Percentiles rank a stretch among this genome's conserved stretches.
phyloP scores from a whole-genome alignment of 441 rosid species.

The Populus hybrid region DNA sequence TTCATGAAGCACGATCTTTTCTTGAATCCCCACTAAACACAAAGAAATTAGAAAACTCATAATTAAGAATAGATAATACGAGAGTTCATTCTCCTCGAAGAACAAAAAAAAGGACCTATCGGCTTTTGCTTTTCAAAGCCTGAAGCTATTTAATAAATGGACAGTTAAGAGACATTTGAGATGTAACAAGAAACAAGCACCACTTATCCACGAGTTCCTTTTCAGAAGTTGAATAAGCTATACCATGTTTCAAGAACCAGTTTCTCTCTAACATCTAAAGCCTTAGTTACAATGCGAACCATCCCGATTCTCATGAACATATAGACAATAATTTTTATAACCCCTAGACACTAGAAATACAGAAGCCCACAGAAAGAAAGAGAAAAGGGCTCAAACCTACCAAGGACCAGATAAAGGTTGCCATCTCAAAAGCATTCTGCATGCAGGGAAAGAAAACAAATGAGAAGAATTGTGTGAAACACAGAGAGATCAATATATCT shows the following conservation, averaged over 20 bases:
- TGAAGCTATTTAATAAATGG: too few species aligned
- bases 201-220: too few species aligned
- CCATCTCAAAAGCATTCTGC: conserved; percentile 99
- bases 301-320: background rate
- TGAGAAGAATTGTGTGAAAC: background rate
- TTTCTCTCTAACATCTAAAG: background rate
- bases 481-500: background rate
- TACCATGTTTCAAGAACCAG: too few species aligned
- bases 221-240: too few species aligned
- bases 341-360: background rate
- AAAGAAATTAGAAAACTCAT: background rate
- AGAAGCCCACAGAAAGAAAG: background rate
- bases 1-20: conserved; percentile 92
- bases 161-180: too few species aligned
- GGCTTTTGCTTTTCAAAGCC: too few species aligned
- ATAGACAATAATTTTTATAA: background rate
- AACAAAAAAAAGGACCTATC: background rate
- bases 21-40: conserved; percentile 75
- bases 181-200: too few species aligned
- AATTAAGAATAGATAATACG: background rate
- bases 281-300: background rate
- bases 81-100: background rate
- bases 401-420: conserved; percentile 92
- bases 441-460: conserved; percentile 13
- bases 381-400: conserved; percentile 36